Conservation (phyloP, 1,139 yeast species). For the Taiozyma sp. region DNA sequence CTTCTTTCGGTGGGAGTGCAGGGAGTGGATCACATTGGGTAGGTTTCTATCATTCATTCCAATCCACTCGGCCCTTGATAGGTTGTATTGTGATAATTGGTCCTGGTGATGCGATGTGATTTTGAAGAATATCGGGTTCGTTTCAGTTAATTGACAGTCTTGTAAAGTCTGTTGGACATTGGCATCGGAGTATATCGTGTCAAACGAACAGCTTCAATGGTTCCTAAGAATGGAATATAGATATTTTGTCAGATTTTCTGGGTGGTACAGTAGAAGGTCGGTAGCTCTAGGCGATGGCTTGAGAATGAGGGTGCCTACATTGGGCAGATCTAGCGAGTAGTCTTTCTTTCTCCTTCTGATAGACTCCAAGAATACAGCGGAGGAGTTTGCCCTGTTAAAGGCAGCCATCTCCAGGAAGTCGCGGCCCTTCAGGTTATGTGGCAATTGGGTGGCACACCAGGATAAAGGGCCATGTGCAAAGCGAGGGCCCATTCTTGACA, state of each 20-base stretch:
- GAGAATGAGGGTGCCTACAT: background rate
- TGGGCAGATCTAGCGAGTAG: background rate
- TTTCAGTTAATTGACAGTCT: background rate
- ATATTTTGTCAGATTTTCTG: background rate
- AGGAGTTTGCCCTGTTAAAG: conserved; percentile 1
- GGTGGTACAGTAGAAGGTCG: conserved; percentile 1
- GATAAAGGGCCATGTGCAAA: conserved; percentile 7
- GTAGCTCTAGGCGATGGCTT: conserved; percentile 3
- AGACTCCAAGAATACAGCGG: conserved; percentile 5
- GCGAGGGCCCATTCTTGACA: background rate
- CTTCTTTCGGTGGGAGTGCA: background rate
- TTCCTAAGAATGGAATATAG: background rate
- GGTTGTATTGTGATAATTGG: background rate
- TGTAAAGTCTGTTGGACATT: background rate
- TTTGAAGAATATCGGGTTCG: background rate
- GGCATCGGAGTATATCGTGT: background rate
- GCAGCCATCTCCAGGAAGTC: background rate
- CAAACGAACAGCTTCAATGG: background rate
- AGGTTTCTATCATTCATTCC: background rate
- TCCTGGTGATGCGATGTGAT: background rate
- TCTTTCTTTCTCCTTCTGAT: background rate
- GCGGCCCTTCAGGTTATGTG: background rate
- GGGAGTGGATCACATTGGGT: background rate
- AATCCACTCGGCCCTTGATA: background rate
- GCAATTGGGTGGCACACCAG: conserved; percentile 5